These are phyloP conservation scores for Phalaenopsis aphrodite DNA, from an alignment of 106 monocot genomes.

Conservation along the genomic window DNA sequence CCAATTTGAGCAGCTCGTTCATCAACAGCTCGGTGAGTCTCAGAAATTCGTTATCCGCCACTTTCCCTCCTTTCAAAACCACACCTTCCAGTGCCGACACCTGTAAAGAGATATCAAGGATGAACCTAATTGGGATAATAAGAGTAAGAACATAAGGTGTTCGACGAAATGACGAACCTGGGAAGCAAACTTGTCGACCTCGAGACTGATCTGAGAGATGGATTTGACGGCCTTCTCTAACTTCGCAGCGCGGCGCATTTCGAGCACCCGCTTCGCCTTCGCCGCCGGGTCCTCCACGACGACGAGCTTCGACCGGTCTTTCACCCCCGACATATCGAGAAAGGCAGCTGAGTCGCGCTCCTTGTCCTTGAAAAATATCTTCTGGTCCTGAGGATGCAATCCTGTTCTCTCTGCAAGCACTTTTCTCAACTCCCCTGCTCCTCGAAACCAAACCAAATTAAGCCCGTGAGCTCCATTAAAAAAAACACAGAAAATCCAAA, in stretches of 20 bases:
- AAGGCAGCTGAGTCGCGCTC: slow-evolving; percentile 59
- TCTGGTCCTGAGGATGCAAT: slow-evolving; percentile 74
- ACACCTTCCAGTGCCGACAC: slow-evolving; percentile 57
- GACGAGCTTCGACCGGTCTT: slow-evolving; percentile 72
- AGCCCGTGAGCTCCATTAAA: background rate
- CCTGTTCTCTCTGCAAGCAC: slow-evolving; percentile 55
- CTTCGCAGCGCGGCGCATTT: slow-evolving; percentile 48
- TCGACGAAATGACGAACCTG: slow-evolving; percentile 31
- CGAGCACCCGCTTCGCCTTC: slow-evolving; percentile 57
- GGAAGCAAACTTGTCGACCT: slow-evolving; percentile 60
- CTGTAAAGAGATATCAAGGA: slow-evolving; percentile 12
- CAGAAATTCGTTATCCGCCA: slow-evolving; percentile 52
- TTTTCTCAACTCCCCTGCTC: slow-evolving; percentile 90
- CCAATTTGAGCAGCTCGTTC: slow-evolving; percentile 66
- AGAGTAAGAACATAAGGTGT: background rate
- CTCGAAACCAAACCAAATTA: slow-evolving; percentile 1
- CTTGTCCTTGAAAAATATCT: slow-evolving; percentile 75
- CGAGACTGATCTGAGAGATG: slow-evolving; percentile 35
- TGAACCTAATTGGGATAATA: background rate
- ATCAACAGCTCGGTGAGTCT: slow-evolving; percentile 65
- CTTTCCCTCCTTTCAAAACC: slow-evolving; percentile 51
- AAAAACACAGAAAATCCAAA: background rate
- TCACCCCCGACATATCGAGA: slow-evolving; percentile 69
- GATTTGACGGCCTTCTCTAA: slow-evolving; percentile 56
- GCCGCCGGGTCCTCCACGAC: slow-evolving; percentile 58